Evolutionary conservation across 1,284 basidiomycete genomes (phyloP), one percentile per base, ranked within the genome.

Genomic region (Fistulina hepatica): DNA sequence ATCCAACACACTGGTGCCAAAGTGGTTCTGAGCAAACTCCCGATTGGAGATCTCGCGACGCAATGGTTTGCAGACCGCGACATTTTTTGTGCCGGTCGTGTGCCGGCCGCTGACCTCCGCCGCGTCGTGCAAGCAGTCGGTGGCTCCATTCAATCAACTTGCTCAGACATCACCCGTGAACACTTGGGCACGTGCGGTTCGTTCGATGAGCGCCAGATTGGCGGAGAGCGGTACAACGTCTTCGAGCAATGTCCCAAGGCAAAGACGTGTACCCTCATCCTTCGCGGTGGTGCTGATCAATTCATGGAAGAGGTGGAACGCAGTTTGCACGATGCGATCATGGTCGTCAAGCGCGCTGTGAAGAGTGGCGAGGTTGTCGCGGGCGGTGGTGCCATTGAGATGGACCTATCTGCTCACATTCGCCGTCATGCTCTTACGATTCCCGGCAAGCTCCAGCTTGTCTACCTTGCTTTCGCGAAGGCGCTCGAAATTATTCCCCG

Each of bases 11-110:
- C 93, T 1, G 95, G 93, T 21, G 95, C 95, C 31, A 93, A 95
- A 60, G 90, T 99, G 42, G 93, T 99, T 17, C 72, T 99, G 40
- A 97, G 92, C 62, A 97, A 97, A 61, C 75, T 99, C 17, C 95
- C 95, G 6, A 98, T 98, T 51, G 95, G 95, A 32, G 95, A 99
- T 67, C 69, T 99, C 33, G 95, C 95, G 4, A 98, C 95, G 3
- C 95, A 98, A 57, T 99, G 93, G 82, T 99, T 99, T 58, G 94
- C 95, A 33, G 95, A 98, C 65, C 81, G 95, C 33, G 84, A 97
- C 56, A 97, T 99, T 54, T 99, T 99, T 72, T 98, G 95, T 51
- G 95, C 95, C 40, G 95, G 95, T 36, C 86, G 95, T 43, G 95
- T 99, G 20, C 75, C 83, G 17, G 78, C 81, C 3, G 90, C 77